phyloP scores from a whole-genome alignment of 2,329 filamentous ascomycete genomes.

The Gnomoniopsis smithogilvyi region DNA sequence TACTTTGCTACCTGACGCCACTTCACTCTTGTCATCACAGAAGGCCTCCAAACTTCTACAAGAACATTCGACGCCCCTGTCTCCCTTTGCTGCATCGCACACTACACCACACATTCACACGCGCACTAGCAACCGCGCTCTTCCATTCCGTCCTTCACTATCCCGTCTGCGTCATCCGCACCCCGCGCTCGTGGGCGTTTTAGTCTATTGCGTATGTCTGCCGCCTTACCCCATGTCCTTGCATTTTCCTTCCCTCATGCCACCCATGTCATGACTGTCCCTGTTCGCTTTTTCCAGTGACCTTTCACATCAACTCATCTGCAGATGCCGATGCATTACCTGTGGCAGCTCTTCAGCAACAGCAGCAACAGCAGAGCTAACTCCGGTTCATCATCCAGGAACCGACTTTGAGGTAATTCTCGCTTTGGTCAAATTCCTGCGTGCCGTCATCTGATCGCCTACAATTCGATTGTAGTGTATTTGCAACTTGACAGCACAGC shows the following conservation, averaged over 20 bases:
- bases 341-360: not conserved
- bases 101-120: not conserved
- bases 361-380: not conserved
- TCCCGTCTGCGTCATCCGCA: not conserved
- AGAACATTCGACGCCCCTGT: conserved; percentile 5
- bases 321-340: not conserved
- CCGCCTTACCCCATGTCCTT: not conserved
- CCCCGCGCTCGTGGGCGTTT: not conserved
- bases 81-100: not conserved
- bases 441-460: not conserved
- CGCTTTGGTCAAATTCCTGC: not conserved
- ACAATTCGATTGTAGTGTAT: not conserved
- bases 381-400: not conserved
- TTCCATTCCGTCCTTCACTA: not conserved
- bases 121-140: not conserved
- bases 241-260: not conserved
- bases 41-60: not conserved
- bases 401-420: too few relatives aligned
- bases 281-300: not conserved
- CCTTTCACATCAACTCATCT: not conserved
- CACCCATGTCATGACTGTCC: conserved; percentile 2
- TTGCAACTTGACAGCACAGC: not conserved
- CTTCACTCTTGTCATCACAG: not conserved
- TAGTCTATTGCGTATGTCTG: not conserved
- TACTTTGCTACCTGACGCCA: conserved; percentile 1